These are phyloP conservation scores for Sporisorium sorghi DNA, from an alignment of 1,284 basidiomycete genomes.

Conservation along the genomic window DNA sequence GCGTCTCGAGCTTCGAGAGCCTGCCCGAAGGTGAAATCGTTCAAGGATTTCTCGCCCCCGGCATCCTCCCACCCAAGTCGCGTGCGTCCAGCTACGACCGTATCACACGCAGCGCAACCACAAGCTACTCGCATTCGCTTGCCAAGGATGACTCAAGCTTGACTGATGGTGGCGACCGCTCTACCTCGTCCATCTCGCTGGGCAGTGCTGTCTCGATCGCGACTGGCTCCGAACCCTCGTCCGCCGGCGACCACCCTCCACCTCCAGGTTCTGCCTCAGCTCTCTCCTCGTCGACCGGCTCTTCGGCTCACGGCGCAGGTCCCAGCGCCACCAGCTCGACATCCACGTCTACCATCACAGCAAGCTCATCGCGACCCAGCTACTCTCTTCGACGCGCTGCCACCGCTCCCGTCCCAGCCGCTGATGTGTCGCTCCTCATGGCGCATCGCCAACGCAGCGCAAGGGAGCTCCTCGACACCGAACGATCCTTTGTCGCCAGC, in stretches of 20 bases:
- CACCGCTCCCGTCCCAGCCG: constrained; percentile 24
- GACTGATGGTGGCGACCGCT: constrained; percentile 1
- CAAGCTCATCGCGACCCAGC: constrained; percentile 36
- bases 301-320: constrained; percentile 29
- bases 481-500: constrained; percentile 61
- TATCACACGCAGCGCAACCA: constrained; percentile 14
- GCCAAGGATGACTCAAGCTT: constrained; percentile 8
- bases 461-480: constrained; percentile 64
- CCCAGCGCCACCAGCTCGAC: constrained; percentile 24
- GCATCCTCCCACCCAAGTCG: constrained; percentile 18
- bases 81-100: constrained; percentile 38
- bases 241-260: background rate
- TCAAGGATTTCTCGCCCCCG: constrained; percentile 37
- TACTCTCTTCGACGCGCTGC: constrained; percentile 41
- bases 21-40: constrained; percentile 61
- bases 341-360: constrained; percentile 39
- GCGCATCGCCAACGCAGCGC: constrained; percentile 42
- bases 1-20: constrained; percentile 62
- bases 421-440: constrained; percentile 28
- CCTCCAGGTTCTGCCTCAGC: constrained; percentile 10
- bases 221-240: constrained; percentile 8
- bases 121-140: constrained; percentile 2
- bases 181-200: constrained; percentile 15
- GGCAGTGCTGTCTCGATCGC: constrained; percentile 20
- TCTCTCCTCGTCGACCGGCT: constrained; percentile 21